Base-by-base conservation (phyloP, 1,139 yeast species). In the Candida glucosophila region DNA sequence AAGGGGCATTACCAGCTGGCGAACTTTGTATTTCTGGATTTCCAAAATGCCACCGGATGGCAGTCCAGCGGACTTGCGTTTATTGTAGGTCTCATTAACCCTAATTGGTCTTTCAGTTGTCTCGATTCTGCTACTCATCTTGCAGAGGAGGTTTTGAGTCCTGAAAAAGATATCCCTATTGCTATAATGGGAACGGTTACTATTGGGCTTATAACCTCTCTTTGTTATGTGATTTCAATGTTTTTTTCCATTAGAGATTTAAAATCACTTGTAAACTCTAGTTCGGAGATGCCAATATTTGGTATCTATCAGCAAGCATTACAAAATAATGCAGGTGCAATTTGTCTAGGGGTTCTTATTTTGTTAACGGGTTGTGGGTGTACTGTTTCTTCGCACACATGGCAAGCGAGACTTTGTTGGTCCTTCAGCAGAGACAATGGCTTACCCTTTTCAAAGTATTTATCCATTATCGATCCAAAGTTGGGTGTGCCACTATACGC, bases 341-440 rank as follows among this genome's bases (percentile, higher is more conserved):
- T 55, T 17, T 49, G 55, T 18, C 44, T 60, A 27, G 58, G 58
- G 17, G 37, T 47, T 12, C 45, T 60, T 35, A 47, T 60, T 22
- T 43, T 58, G 22, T 43, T 58, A 17, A 58, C 66, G 19, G 65
- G 64, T 14, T 44, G 53, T 31, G 63, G 63, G 8, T 60, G 67
- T 42, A 60, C 59, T 24, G 52, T 60, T 35, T 50, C 64, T 5
- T 55, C 63, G 15, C 66, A 59, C 34, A 59, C 67, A 6, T 60
- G 67, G 67, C 67, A 59, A 41, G 60, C 85, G 23, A 67, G 86
- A 52, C 57, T 78, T 40, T 73, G 83, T 43, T 80, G 92, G 90
- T 77, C 88, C 5, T 81, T 79, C 51, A 70, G 86, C 15, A 74
- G 90, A 55, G 90, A 80, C 53, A 54, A 56, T 30, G 70, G 70